These are phyloP conservation scores for Candida tammaniensis DNA, from an alignment of 805 yeast species.

Conservation along the genomic window DNA sequence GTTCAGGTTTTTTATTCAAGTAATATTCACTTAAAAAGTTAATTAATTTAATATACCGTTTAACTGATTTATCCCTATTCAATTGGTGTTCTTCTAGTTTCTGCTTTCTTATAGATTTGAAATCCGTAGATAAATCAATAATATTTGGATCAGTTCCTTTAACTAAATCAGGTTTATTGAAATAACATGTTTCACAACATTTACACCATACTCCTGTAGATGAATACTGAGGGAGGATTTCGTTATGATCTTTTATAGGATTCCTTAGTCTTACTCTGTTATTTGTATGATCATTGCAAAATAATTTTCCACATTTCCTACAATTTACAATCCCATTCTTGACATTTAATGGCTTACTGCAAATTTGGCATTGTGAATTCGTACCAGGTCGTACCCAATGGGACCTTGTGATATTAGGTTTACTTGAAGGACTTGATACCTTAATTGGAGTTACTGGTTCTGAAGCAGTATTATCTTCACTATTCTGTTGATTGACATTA, in stretches of 20 bases:
- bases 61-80: slow-evolving; percentile 52
- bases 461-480: background rate
- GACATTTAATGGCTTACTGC: slow-evolving; percentile 36
- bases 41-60: slow-evolving; percentile 51
- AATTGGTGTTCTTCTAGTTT: slow-evolving; percentile 50
- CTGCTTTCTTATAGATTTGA: slow-evolving; percentile 37
- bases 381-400: slow-evolving; percentile 60
- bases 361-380: slow-evolving; percentile 33
- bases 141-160: slow-evolving; percentile 36
- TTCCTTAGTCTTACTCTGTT: slow-evolving; percentile 50
- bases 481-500: slow-evolving; percentile 1
- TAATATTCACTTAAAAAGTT: slow-evolving; percentile 22
- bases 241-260: slow-evolving; percentile 43
- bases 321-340: slow-evolving; percentile 66
- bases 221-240: slow-evolving; percentile 34
- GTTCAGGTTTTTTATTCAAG: slow-evolving; percentile 4
- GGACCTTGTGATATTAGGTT: slow-evolving; percentile 34
- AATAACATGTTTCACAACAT: slow-evolving; percentile 66
- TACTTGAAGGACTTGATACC: slow-evolving; percentile 6
- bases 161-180: slow-evolving; percentile 50
- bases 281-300: slow-evolving; percentile 62
- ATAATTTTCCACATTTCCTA: slow-evolving; percentile 71
- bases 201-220: slow-evolving; percentile 61
- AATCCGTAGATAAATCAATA: slow-evolving; percentile 46
- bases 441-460: slow-evolving; percentile 1